Evolutionary conservation across 352 stramenopile genomes (phyloP).

Genomic region (Phytophthora agathidicida): DNA sequence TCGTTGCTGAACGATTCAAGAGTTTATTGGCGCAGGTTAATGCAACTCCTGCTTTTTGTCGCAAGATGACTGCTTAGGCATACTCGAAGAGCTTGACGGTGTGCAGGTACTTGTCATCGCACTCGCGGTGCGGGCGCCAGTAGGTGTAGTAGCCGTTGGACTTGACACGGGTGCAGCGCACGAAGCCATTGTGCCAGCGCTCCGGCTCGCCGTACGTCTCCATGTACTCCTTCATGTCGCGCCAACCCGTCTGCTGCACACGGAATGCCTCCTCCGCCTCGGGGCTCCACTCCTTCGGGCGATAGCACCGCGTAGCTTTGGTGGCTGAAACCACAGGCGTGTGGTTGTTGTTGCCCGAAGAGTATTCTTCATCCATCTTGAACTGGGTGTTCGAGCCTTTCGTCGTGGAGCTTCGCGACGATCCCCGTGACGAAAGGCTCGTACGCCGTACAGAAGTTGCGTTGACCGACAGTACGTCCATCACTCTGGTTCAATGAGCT

Average conservation of each 20-base stretch:
- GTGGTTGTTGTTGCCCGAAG: conserved; percentile 29
- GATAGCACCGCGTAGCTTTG: conserved; percentile 67
- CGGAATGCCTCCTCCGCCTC: conserved; percentile 80
- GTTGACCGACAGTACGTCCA: conserved; percentile 47
- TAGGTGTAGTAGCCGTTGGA: conserved; percentile 87
- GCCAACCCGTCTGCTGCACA: conserved; percentile 75
- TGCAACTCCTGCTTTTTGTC: conserved; percentile 2
- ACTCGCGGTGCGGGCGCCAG: conserved; percentile 75
- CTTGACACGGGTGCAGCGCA: conserved; percentile 83
- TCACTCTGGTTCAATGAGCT: too few relatives aligned
- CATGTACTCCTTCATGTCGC: conserved; percentile 84
- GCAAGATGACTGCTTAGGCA: conserved; percentile 23
- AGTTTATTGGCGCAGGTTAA: conserved; percentile 24
- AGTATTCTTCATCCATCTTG: conserved; percentile 62
- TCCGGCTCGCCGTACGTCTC: conserved; percentile 76
- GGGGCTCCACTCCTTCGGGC: conserved; percentile 71
- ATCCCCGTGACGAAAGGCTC: conserved; percentile 44
- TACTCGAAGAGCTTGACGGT: conserved; percentile 85
- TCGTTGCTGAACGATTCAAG: conserved; percentile 1
- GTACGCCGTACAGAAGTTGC: conserved; percentile 37
- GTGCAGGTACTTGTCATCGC: conserved; percentile 84
- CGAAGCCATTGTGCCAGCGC: conserved; percentile 75
- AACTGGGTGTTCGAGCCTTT: conserved; percentile 41
- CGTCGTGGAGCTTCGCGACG: conserved; percentile 26
- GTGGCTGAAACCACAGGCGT: conserved; percentile 49